Evolutionary conservation across 495 filamentous ascomycete genomes (phyloP).

Genomic region (Pseudevernia furfuracea): DNA sequence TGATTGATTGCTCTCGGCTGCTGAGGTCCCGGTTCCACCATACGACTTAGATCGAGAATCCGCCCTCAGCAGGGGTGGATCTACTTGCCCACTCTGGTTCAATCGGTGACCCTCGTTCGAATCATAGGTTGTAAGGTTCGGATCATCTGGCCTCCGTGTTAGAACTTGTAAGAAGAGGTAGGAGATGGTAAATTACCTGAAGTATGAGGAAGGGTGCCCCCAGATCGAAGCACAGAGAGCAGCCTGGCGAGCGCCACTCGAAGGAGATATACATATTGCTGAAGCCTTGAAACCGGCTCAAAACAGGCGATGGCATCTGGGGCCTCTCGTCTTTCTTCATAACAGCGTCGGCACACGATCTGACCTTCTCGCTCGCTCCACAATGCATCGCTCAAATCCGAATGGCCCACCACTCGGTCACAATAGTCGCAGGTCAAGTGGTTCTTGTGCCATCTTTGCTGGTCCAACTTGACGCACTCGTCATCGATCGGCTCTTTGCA

Average conservation of each 20-base stretch:
- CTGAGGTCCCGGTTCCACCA: conserved; percentile 57
- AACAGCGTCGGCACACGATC: conserved; percentile 64
- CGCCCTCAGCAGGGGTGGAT: conserved; percentile 48
- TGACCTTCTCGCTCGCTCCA: conserved; percentile 58
- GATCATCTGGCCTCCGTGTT: conserved; percentile 49
- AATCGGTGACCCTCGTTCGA: conserved; percentile 55
- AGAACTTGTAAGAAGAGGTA: neutral
- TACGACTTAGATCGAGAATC: conserved; percentile 69
- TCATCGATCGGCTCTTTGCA: conserved; percentile 91
- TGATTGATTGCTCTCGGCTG: conserved; percentile 47
- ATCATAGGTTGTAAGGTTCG: conserved; percentile 60
- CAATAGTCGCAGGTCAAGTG: conserved; percentile 75
- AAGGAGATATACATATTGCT: conserved; percentile 89
- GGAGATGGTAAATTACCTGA: conserved; percentile 45
- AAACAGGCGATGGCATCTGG: conserved; percentile 49
- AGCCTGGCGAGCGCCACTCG: conserved; percentile 86
- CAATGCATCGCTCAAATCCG: conserved; percentile 51
- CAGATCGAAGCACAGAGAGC: conserved; percentile 74
- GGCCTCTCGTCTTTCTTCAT: conserved; percentile 36
- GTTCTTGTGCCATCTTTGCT: conserved; percentile 73
- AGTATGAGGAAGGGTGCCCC: conserved; percentile 67
- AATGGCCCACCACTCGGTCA: conserved; percentile 57
- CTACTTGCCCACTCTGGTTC: conserved; percentile 33
- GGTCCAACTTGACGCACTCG: conserved; percentile 65
- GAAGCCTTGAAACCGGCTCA: conserved; percentile 65